phyloP scores from a whole-genome alignment of 495 filamentous ascomycete species.

The Tuber aestivum region DNA sequence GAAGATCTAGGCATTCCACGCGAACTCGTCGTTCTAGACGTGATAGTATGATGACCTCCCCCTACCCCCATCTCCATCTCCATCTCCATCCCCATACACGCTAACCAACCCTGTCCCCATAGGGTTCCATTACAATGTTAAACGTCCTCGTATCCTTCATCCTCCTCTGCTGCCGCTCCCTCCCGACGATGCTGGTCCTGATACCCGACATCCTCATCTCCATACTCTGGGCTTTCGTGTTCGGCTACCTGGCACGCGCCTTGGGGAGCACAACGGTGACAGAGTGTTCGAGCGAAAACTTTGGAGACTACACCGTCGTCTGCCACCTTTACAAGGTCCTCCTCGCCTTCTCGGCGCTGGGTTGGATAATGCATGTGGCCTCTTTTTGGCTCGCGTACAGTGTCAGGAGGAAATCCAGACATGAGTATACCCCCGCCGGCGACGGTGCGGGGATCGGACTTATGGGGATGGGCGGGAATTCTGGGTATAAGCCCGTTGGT shows the following conservation, averaged over 20 bases:
- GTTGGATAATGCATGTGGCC: conserved; percentile 12
- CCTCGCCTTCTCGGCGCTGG: conserved; percentile 28
- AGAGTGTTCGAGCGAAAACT: conserved; percentile 24
- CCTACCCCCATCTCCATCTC: neutral
- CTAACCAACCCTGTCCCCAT: neutral
- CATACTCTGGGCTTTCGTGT: conserved; percentile 24
- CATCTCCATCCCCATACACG: neutral
- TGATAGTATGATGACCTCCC: conserved; percentile 28
- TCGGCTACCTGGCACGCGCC: conserved; percentile 30
- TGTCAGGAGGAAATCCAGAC: neutral
- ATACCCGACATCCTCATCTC: conserved; percentile 31
- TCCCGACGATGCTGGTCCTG: conserved; percentile 20
- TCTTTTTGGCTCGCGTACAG: neutral
- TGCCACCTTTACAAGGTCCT: conserved; percentile 40
- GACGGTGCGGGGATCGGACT: neutral
- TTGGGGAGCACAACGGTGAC: conserved; percentile 34
- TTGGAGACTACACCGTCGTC: conserved; percentile 35
- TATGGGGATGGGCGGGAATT: neutral
- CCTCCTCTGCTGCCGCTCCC: conserved; percentile 27
- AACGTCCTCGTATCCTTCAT: conserved; percentile 17
- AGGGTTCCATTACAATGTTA: conserved; percentile 30
- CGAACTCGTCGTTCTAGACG: conserved; percentile 32
- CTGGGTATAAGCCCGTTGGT: neutral
- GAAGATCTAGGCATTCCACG: conserved; percentile 35
- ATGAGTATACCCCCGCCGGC: neutral